A percentile compares a stretch with the other conserved stretches of the same genome.
Evolutionary conservation across 2,329 filamentous ascomycete species (phyloP).

Genomic region (Cladosporium sp.): DNA sequence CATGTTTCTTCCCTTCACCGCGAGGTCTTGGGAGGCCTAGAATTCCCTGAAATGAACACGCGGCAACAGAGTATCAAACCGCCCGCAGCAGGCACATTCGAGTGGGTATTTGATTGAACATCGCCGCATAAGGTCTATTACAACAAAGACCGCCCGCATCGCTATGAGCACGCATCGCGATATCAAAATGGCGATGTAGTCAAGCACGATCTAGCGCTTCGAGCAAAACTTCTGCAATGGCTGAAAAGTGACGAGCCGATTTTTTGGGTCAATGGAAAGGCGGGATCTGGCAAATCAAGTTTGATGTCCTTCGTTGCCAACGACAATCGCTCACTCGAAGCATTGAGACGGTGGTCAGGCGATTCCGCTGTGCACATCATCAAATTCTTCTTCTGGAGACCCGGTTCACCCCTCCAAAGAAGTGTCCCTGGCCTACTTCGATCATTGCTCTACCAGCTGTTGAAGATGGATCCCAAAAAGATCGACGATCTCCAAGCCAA

Average conservation of each 20-base stretch:
- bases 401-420: neutral
- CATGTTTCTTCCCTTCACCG: too few relatives aligned
- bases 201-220: too few relatives aligned
- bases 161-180: too few relatives aligned
- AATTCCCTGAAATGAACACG: neutral
- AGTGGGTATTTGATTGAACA: neutral
- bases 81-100: neutral
- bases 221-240: too few relatives aligned
- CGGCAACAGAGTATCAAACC: neutral
- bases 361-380: neutral
- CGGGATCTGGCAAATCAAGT: constrained; percentile 2
- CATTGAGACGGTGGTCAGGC: neutral
- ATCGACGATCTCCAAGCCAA: neutral
- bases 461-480: neutral
- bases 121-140: neutral
- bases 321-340: neutral
- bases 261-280: constrained; percentile 2
- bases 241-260: neutral
- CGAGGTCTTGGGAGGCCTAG: neutral
- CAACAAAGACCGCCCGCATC: too few relatives aligned
- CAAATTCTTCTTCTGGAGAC: constrained; percentile 1
- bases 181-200: too few relatives aligned
- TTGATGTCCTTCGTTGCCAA: neutral
- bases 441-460: neutral
- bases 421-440: neutral